Base-by-base conservation (phyloP, 768 basidiomycete species). In the Pholiota molesta region DNA sequence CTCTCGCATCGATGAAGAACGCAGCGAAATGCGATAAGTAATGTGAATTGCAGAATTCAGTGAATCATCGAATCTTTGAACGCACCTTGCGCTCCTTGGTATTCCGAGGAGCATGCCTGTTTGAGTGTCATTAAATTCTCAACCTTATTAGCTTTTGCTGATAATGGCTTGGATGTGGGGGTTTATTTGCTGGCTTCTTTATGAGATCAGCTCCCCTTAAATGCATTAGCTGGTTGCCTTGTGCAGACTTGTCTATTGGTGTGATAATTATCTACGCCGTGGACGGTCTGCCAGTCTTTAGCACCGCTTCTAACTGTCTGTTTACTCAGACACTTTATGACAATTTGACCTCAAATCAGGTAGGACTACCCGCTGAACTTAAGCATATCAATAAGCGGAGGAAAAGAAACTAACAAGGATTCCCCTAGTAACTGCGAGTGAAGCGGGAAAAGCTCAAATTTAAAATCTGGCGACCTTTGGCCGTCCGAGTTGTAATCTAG, bases 391-490 rank as follows among this genome's bases (percentile, higher is more conserved):
- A 88, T 89, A 88, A 90, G 88, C 84, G 84, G 87, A 89, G 88
- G 88, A 89, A 89, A 90, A 90, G 89, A 89, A 90, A 90, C 87
- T 88, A 90, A 90, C 88, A 84, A 88, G 88, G 88, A 89, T 89
- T 90, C 86, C 88, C 86, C 82, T 86, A 89, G 88, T 89, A 89
- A 86, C 88, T 86, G 88, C 86, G 85, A 89, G 88, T 87, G 88
- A 89, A 90, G 85, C 78, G 85, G 88, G 86, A 90, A 84, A 78
- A 88, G 86, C 87, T 88, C 88, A 88, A 89, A 87, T 88, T 88
- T 88, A 79, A 81, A 88, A 88, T 88, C 87, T 88, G 87, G 82
- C 79, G 71, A 81, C 78, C 79, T 76, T 75, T 74, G 78, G 78
- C 75, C 66, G 80, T 83, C 83, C 84, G 85, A 87, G 83, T 87